Evolutionary conservation across 257 asterid species (phyloP).

Genomic region (Voacanga thouarsii): DNA sequence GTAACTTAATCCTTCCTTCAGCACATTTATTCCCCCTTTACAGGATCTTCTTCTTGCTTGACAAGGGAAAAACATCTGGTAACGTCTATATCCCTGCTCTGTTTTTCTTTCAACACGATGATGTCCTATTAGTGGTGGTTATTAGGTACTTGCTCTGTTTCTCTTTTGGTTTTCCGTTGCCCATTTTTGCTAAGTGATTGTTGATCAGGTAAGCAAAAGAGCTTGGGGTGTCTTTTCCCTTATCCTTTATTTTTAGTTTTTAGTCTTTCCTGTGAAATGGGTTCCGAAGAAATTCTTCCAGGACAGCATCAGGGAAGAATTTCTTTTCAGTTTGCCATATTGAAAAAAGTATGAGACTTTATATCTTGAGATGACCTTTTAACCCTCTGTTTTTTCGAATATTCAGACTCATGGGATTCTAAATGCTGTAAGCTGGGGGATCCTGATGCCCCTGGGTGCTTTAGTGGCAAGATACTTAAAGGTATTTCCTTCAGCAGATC

Average conservation of each 20-base stretch:
- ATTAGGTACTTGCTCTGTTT: neutral
- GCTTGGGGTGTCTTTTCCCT: neutral
- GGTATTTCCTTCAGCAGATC: conserved; percentile 72
- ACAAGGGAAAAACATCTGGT: neutral
- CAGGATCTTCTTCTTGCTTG: neutral
- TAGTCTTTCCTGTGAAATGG: neutral
- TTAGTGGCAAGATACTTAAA: conserved; percentile 70
- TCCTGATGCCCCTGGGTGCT: conserved; percentile 70
- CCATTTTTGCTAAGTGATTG: neutral
- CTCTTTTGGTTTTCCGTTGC: neutral
- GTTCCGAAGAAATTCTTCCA: neutral
- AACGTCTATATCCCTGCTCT: neutral
- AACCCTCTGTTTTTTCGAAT: neutral
- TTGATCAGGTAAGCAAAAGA: neutral
- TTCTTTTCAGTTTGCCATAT: too few species aligned
- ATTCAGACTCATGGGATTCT: conserved; percentile 77
- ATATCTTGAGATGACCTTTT: neutral
- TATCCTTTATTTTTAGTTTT: neutral
- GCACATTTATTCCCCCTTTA: too few species aligned
- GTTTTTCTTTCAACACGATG: neutral
- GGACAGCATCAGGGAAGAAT: too few species aligned
- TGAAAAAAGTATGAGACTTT: neutral
- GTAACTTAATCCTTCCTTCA: neutral
- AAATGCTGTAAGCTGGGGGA: conserved; percentile 83
- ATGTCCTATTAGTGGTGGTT: neutral